Evolutionary conservation across 2,329 filamentous ascomycete species (phyloP).

Genomic region (Penicillium sp.): DNA sequence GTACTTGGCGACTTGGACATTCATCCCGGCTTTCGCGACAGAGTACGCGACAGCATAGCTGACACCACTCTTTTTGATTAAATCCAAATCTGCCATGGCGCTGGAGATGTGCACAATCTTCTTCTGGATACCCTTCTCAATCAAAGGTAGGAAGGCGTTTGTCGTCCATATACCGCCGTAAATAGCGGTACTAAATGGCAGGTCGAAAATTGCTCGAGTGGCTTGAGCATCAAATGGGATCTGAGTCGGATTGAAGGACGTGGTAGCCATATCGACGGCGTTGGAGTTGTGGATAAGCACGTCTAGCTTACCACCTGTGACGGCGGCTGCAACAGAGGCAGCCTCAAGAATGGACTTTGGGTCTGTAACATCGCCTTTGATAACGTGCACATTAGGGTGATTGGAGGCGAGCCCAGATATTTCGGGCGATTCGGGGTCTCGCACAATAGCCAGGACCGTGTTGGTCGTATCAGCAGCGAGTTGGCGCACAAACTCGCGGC

Average conservation of each 20-base stretch:
- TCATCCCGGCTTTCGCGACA: neutral
- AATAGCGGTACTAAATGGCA: neutral
- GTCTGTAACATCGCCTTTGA: neutral
- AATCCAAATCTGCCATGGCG: neutral
- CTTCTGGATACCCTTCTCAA: neutral
- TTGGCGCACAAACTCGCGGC: neutral
- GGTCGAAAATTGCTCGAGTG: neutral
- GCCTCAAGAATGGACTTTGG: neutral
- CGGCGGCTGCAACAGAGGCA: neutral
- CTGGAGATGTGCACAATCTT: neutral
- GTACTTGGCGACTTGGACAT: neutral
- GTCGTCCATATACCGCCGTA: neutral
- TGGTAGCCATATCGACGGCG: neutral
- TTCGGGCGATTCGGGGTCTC: neutral
- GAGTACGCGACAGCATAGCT: neutral
- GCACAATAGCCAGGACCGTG: neutral
- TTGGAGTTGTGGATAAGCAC: neutral
- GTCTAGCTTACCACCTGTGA: neutral
- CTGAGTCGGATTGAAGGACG: neutral
- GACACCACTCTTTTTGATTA: neutral
- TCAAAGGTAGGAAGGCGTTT: neutral
- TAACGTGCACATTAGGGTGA: neutral
- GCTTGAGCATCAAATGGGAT: neutral
- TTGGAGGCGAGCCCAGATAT: neutral
- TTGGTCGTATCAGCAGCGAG: neutral